Evolutionary conservation across 257 asterid genomes (phyloP), one percentile per base, ranked within the genome.

Genomic region (Rauvolfia tetraphylla): DNA sequence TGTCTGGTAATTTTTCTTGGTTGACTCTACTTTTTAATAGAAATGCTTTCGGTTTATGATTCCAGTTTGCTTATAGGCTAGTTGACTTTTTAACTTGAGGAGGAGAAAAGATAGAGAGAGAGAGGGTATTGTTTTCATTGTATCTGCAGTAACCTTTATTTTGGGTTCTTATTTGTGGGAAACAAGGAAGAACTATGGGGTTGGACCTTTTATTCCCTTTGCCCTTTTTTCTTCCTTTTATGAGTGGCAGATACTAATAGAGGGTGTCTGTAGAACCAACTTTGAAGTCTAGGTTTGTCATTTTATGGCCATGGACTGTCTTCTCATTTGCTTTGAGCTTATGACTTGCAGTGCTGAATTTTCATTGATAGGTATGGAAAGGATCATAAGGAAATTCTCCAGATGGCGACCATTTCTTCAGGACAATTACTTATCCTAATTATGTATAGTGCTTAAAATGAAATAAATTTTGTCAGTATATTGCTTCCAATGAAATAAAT

Each of bases 1-100:
- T 95, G 91, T 97, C 97, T 58, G 98, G 99, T 91, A 88, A 81
- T 41, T 41, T 41, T 69, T 74, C 31, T 56, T 51, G 42, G 79
- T 68, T 22, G 17, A 1, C 31, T 66, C 29, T 53, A 53, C 59
- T 36, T 48, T 2, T 66, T 36, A 36, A 17, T 46, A 36, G 75
- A 34, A 81, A 66, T 57, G 72, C 51, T 73, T 53, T 75, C 23
- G 25, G 63, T 58, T 75, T 46, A 7, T 53, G 44, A 15, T 25
- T 77, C 41, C 75, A 17, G 27, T n/a, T 71, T 57, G 38, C 42
- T 25, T 41, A 51, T 62, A 36, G 38, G 38, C 57, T 22, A 17
- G 25, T 62, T 63, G 49, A 46, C 22, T 44, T 59, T 48, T 63
- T 42, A 15, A 22, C 38, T 42, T 2, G 27, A 8, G n/a, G 31